These are phyloP conservation scores for Kurtzmaniella quercitrusa DNA, from an alignment of 1,139 yeast species.

Conservation along the genomic window DNA sequence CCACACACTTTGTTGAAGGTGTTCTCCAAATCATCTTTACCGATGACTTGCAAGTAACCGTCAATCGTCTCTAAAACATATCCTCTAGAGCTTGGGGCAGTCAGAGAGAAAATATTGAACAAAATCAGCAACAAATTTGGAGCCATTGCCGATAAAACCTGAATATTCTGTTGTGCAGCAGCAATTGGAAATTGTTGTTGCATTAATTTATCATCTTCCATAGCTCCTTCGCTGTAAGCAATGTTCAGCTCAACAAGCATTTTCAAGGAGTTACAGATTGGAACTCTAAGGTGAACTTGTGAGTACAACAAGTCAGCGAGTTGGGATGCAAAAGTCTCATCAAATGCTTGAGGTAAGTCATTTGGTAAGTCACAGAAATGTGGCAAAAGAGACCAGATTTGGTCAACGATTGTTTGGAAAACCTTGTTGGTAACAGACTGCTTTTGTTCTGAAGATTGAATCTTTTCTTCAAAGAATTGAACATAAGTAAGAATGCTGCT, in stretches of 20 bases:
- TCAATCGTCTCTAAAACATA: constrained; percentile 84
- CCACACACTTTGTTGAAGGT: constrained; percentile 87
- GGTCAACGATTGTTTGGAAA: constrained; percentile 80
- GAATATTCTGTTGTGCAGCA: constrained; percentile 54
- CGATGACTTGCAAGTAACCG: constrained; percentile 69
- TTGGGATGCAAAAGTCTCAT: constrained; percentile 71
- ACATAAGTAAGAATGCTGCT: constrained; percentile 64
- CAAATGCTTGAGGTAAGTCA: constrained; percentile 63
- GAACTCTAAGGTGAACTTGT: constrained; percentile 69
- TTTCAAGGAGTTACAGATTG: constrained; percentile 77
- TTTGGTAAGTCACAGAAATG: constrained; percentile 83
- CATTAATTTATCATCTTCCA: constrained; percentile 53
- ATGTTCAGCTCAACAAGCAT: constrained; percentile 74
- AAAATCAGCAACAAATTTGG: constrained; percentile 78
- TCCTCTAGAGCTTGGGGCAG: constrained; percentile 78
- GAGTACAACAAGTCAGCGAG: constrained; percentile 74
- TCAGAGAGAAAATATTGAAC: constrained; percentile 86
- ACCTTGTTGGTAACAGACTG: constrained; percentile 69
- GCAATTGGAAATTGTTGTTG: constrained; percentile 58
- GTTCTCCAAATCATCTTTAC: constrained; percentile 58
- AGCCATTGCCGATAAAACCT: constrained; percentile 62
- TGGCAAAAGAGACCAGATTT: constrained; percentile 89
- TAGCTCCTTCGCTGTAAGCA: constrained; percentile 57
- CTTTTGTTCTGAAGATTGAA: constrained; percentile 37
- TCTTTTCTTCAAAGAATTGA: constrained; percentile 51